These are phyloP conservation scores for Dorcoceras hygrometricum DNA, from an alignment of 257 asterid species.

Conservation along the genomic window DNA sequence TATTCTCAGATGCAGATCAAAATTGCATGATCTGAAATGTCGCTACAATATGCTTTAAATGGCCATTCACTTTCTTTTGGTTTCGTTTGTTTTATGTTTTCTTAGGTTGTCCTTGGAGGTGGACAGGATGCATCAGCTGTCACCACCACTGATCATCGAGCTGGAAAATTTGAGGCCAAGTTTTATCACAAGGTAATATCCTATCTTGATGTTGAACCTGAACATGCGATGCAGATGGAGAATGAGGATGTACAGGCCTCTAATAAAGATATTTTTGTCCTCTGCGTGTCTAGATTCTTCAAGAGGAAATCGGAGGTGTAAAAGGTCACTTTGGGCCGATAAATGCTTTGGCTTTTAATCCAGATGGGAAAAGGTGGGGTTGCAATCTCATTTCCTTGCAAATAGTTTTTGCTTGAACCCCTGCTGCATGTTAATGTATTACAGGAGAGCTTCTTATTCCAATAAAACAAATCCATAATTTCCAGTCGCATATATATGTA, in stretches of 20 bases:
- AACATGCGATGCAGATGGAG: neutral
- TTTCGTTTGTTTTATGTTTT: conserved; percentile 19
- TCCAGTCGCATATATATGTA: too few relatives aligned
- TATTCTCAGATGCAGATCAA: too few relatives aligned
- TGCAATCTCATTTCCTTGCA: neutral
- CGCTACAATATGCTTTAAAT: too few relatives aligned
- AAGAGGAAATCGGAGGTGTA: conserved; percentile 83
- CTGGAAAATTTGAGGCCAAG: conserved; percentile 92
- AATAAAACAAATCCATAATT: neutral
- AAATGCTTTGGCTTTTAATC: conserved; percentile 91
- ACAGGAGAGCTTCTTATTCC: neutral
- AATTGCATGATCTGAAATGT: too few relatives aligned
- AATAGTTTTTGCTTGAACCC: neutral
- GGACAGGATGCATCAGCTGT: conserved; percentile 92
- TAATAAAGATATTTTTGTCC: conserved; percentile 18
- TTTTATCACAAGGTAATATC: conserved; percentile 79
- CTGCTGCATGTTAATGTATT: too few relatives aligned
- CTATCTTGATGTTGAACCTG: neutral
- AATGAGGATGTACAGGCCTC: neutral
- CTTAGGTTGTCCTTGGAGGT: conserved; percentile 89
- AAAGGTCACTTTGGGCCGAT: conserved; percentile 98
- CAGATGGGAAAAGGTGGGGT: conserved; percentile 82
- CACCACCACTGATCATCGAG: conserved; percentile 86
- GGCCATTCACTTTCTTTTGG: conserved; percentile 7
- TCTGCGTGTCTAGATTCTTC: conserved; percentile 51